Evolutionary conservation across 2,329 filamentous ascomycete species (phyloP), one percentile per base, ranked within the genome.

Genomic region (Penicillium italicum): DNA sequence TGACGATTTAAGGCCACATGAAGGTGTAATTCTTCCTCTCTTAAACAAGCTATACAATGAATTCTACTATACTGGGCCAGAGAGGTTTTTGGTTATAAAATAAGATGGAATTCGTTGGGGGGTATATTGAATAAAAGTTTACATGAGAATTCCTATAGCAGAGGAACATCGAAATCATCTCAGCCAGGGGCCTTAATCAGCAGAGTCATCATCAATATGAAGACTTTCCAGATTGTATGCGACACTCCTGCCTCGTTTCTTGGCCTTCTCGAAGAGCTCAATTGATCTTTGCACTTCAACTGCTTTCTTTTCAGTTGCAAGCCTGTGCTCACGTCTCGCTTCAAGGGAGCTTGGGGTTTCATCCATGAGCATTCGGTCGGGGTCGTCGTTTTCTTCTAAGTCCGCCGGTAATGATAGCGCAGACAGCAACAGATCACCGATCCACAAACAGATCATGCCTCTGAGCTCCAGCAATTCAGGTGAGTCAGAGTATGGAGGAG

Each of bases 391-490:
- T 14, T 61, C 53, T 30, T 60, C 53, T 20, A 62, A 46, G 3
- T 51, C 53, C 6, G 62, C 53, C 6, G 55, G 59, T 22, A 66
- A 62, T 20, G 62, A 63, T 12, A 76, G 50, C 5, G 70, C 74
- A 3, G 67, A 72, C 8, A 75, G 50, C 33, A 70, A 65, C 30
- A 96, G 74, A 69, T 96, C 90, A 7, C 82, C 87, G 16, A 90
- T 78, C 79, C 90, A 96, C 16, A 94, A 76, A 0, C 85, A 83
- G 6, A 91, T 74, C 81, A 91, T 90, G 9, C 83, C 91, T 49
- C 90, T 80, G 24, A 96, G 75, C 45, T 87, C 79, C 43, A 92
- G 76, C 57, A 96, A 75, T 57, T 86, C 83, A 5, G 78, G 72
- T 62, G 85, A 86, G 54, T 85, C 84, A 30, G 85, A 85, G 67